A percentile compares a stretch with the other conserved stretches of the same genome.
Conservation (phyloP, 192 early-diverging fungal genomes). For the Tieghemiomyces parasiticus region DNA sequence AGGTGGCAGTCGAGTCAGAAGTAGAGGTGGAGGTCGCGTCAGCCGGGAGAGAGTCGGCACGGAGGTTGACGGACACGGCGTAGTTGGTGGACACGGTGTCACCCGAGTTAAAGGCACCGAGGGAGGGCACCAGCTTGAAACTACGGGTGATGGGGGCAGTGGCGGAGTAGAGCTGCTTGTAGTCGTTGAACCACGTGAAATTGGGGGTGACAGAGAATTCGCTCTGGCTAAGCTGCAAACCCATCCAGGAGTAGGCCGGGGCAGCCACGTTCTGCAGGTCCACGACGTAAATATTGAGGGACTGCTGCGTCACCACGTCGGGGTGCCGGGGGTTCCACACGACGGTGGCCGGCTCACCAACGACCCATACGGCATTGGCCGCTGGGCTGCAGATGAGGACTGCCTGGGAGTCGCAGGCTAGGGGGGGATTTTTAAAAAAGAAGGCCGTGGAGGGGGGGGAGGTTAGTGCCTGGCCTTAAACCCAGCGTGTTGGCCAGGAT, state of each 20-base stretch:
- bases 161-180: constrained; percentile 5
- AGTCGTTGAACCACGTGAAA: constrained; percentile 10
- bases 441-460: too few species aligned
- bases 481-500: too few species aligned
- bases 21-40: background rate
- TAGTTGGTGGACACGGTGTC: constrained; percentile 6
- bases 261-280: constrained; percentile 5
- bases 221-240: background rate
- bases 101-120: background rate
- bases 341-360: background rate
- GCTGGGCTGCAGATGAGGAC: constrained; percentile 8
- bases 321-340: constrained; percentile 8
- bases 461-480: too few species aligned
- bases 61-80: background rate
- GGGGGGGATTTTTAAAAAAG: too few species aligned
- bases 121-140: constrained; percentile 2
- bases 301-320: constrained; percentile 7
- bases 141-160: background rate
- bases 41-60: constrained; percentile 1
- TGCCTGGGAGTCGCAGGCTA: background rate
- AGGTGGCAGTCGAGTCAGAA: background rate
- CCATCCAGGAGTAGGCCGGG: constrained; percentile 2
- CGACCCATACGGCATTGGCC: background rate
- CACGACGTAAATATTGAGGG: constrained; percentile 8
- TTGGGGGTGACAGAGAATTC: background rate